Evolutionary conservation across 495 filamentous ascomycete genomes (phyloP).

Genomic region (Wilcoxina mikolae): DNA sequence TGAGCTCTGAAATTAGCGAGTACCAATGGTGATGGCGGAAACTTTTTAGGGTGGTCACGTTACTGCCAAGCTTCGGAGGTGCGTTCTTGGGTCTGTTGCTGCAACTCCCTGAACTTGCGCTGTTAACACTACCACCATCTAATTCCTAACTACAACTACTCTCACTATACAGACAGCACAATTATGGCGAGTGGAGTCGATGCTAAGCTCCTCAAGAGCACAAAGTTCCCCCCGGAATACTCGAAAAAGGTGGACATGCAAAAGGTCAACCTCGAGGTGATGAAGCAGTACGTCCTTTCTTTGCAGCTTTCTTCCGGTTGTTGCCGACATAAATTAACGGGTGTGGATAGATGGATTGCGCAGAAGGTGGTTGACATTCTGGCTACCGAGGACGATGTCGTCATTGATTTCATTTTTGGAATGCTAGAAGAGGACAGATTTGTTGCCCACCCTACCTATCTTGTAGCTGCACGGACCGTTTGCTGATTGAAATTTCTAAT

Average conservation of each 20-base stretch:
- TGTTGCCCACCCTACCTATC: conserved; percentile 35
- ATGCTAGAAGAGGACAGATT: conserved; percentile 64
- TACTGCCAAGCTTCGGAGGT: too few relatives aligned
- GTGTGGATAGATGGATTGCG: conserved; percentile 64
- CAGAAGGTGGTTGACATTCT: conserved; percentile 73
- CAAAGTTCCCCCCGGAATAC: conserved; percentile 90
- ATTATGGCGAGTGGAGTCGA: conserved; percentile 25
- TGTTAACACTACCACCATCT: neutral
- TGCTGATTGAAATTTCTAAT: too few relatives aligned
- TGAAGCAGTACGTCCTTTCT: conserved; percentile 66
- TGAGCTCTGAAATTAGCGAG: too few relatives aligned
- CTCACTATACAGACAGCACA: too few relatives aligned
- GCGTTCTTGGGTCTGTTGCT: neutral
- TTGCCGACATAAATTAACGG: neutral
- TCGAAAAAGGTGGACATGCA: conserved; percentile 90
- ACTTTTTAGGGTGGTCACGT: neutral
- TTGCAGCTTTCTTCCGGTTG: neutral
- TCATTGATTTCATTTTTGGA: conserved; percentile 84
- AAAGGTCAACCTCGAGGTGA: conserved; percentile 91
- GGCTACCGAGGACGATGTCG: conserved; percentile 82
- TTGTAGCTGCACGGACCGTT: neutral
- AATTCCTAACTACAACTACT: neutral
- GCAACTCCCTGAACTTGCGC: neutral
- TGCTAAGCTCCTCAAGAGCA: conserved; percentile 64
- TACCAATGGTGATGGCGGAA: neutral